Evolutionary conservation across 371 early-diverging fungal genomes (phyloP).

Genomic region (Mucor mucedo): DNA sequence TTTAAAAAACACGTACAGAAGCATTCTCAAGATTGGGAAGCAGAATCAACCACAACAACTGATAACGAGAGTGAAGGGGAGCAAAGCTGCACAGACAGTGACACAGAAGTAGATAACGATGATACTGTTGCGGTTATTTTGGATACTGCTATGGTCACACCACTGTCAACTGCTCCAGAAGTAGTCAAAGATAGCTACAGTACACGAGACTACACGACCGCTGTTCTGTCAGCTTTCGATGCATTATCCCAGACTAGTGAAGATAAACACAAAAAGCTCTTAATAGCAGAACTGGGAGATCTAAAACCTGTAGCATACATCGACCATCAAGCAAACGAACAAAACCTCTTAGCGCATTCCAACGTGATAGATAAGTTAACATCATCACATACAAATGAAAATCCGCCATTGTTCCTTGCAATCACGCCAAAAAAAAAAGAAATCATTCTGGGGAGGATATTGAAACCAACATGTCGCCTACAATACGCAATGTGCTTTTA

Average conservation of each 20-base stretch:
- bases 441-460: slow-evolving; percentile 6
- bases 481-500: slow-evolving; percentile 13
- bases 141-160: neutral
- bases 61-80: no score
- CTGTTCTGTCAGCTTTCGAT: slow-evolving; percentile 22
- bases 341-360: slow-evolving; percentile 19
- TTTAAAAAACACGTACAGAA: neutral
- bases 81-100: neutral
- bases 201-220: slow-evolving; percentile 13
- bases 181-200: neutral
- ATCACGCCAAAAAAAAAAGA: slow-evolving; percentile 3
- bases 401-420: neutral
- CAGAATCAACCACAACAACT: neutral
- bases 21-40: neutral
- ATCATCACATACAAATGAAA: slow-evolving; percentile 17
- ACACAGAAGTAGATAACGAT: neutral
- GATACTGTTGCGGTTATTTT: neutral
- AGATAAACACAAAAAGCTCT: slow-evolving; percentile 23
- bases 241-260: slow-evolving; percentile 17
- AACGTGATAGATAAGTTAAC: slow-evolving; percentile 20
- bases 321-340: slow-evolving; percentile 23
- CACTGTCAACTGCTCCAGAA: neutral
- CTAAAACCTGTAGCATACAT: slow-evolving; percentile 21
- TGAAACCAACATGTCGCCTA: slow-evolving; percentile 2
- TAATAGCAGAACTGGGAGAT: slow-evolving; percentile 23